phyloP scores from a whole-genome alignment of 169 alveolate genomes.

The Cryptosporidium meleagridis region DNA sequence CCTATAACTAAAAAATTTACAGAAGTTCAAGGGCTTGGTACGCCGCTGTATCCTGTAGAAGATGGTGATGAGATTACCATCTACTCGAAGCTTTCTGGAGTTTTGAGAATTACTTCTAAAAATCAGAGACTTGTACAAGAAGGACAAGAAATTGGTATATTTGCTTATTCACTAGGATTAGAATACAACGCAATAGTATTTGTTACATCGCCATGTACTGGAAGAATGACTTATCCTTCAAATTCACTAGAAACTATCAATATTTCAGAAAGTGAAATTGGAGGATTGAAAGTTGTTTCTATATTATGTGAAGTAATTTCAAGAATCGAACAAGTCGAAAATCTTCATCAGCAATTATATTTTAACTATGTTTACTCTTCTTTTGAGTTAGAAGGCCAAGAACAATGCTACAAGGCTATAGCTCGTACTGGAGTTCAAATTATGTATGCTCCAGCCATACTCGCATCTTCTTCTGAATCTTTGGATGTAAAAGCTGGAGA shows the following conservation, averaged over 20 bases:
- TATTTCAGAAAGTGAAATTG: neutral
- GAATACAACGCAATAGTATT: neutral
- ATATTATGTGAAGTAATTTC: neutral
- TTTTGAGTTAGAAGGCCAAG: neutral
- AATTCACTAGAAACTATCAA: neutral
- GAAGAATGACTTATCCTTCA: neutral
- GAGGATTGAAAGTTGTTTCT: neutral
- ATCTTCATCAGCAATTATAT: neutral
- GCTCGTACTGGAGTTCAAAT: neutral
- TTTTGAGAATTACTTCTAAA: neutral
- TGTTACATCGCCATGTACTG: conserved; percentile 7
- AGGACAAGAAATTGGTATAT: neutral
- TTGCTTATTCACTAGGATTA: neutral
- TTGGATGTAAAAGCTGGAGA: neutral
- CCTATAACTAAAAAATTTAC: neutral
- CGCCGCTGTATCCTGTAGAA: conserved; percentile 12
- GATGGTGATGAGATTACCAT: neutral
- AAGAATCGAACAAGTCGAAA: neutral
- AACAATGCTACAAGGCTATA: neutral
- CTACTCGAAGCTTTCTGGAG: neutral
- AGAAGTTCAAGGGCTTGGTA: conserved; percentile 1
- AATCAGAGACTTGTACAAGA: neutral
- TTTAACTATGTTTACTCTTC: neutral
- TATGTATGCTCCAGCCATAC: neutral
- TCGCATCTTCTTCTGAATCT: neutral